phyloP scores from a whole-genome alignment of 169 alveolate genomes.

The Eimeria maxima region DNA sequence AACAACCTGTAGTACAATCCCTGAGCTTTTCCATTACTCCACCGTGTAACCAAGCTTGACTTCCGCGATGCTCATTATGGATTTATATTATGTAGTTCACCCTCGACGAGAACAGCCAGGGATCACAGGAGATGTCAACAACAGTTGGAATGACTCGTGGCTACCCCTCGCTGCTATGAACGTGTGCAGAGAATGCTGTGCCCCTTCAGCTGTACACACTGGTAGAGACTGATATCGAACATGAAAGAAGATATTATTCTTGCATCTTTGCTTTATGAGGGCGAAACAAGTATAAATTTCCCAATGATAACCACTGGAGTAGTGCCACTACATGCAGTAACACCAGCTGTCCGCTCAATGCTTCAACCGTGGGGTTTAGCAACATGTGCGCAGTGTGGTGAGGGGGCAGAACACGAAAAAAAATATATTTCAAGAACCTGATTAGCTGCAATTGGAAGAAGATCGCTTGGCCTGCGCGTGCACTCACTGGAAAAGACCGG shows the following conservation, averaged over 20 bases:
- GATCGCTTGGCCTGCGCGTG: neutral
- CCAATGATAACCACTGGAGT: neutral
- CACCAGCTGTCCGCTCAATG: neutral
- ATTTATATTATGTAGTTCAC: no score
- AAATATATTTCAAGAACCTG: neutral
- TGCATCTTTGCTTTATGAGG: neutral
- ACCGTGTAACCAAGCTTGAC: neutral
- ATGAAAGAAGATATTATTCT: neutral
- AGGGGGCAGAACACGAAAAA: neutral
- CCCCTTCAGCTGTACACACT: neutral
- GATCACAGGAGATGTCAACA: neutral
- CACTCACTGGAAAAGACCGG: neutral
- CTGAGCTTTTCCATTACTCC: neutral
- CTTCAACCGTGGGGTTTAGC: constrained; percentile 28
- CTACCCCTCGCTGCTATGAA: neutral
- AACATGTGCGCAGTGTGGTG: neutral
- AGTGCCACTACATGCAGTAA: neutral
- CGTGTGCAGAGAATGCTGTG: neutral
- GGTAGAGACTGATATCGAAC: neutral
- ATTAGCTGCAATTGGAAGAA: neutral
- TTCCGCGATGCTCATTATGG: neutral
- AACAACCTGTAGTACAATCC: neutral
- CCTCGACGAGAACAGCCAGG: neutral
- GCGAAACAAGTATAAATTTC: neutral
- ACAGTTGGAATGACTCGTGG: neutral